Conservation (phyloP, 345 rosid genomes). For the Angophora floribunda region DNA sequence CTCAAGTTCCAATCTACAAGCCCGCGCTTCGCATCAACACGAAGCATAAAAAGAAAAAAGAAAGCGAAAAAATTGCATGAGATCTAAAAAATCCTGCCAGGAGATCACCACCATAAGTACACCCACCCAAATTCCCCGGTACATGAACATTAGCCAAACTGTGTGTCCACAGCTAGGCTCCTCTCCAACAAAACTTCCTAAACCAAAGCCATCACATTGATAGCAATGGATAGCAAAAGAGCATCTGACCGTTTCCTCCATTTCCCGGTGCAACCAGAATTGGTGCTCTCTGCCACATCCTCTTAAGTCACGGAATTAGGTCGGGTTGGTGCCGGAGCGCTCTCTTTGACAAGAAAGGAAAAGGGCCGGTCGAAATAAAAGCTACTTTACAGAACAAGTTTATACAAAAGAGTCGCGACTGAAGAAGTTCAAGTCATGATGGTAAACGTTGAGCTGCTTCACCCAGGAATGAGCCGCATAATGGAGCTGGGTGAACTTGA, state of each 20-base stretch:
- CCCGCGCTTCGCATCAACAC: not conserved
- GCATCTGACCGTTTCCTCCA: not conserved
- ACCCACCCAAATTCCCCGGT: not conserved
- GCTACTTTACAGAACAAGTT: not conserved
- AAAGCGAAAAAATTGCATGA: not conserved
- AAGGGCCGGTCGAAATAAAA: not conserved
- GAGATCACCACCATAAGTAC: not conserved
- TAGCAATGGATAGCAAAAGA: not conserved
- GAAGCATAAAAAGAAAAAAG: not conserved
- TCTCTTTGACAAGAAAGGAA: not conserved
- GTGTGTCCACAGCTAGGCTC: not conserved
- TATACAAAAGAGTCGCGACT: constrained; percentile 2
- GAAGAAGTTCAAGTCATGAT: constrained; percentile 57
- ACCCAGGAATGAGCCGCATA: constrained; percentile 76
- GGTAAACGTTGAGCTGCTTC: constrained; percentile 62
- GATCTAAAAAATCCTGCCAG: not conserved
- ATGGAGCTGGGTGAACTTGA: constrained; percentile 24
- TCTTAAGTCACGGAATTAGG: not conserved
- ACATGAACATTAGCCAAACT: not conserved
- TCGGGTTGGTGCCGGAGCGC: not conserved
- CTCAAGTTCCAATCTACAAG: not conserved
- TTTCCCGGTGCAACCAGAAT: not conserved
- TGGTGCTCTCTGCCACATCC: not conserved
- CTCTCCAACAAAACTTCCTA: not conserved
- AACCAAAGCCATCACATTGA: not conserved